Percentiles rank a stretch among this genome's conserved stretches.
These are phyloP conservation scores for Scutellaria minor DNA, from an alignment of 257 asterid species.

Conservation along the genomic window DNA sequence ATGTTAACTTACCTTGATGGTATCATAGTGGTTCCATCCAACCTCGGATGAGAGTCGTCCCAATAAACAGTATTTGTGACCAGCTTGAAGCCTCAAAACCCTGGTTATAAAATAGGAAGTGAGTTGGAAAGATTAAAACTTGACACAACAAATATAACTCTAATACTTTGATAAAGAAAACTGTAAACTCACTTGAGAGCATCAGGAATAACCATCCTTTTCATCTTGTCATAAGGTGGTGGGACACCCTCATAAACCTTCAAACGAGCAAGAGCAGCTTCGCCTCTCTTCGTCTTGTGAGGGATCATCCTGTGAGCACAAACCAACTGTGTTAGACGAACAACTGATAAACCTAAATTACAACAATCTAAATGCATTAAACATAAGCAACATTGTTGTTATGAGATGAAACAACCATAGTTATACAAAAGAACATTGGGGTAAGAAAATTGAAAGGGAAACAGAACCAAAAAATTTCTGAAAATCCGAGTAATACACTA, in stretches of 20 bases:
- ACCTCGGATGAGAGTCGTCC: constrained; percentile 91
- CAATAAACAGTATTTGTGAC: constrained; percentile 79
- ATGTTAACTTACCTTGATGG: constrained; percentile 62
- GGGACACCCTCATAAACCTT: constrained; percentile 79
- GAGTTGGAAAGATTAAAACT: neutral
- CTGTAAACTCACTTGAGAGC: constrained; percentile 69
- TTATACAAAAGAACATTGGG: no score
- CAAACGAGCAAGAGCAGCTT: constrained; percentile 72
- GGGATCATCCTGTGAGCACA: constrained; percentile 65
- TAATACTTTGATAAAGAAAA: no score
- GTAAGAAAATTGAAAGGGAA: neutral
- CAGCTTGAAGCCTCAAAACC: constrained; percentile 92
- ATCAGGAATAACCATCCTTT: constrained; percentile 83
- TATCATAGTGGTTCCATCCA: constrained; percentile 93
- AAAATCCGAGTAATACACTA: no score
- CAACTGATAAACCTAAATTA: neutral
- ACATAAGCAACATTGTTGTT: no score
- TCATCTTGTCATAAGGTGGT: constrained; percentile 69
- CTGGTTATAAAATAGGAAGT: constrained; percentile 29
- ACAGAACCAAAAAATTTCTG: no score
- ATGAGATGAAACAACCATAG: no score
- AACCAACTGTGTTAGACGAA: neutral
- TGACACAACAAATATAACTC: neutral
- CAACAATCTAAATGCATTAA: neutral
- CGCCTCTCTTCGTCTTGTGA: constrained; percentile 81